Evolutionary conservation across 345 rosid genomes (phyloP).

Genomic region (Citrus medica): DNA sequence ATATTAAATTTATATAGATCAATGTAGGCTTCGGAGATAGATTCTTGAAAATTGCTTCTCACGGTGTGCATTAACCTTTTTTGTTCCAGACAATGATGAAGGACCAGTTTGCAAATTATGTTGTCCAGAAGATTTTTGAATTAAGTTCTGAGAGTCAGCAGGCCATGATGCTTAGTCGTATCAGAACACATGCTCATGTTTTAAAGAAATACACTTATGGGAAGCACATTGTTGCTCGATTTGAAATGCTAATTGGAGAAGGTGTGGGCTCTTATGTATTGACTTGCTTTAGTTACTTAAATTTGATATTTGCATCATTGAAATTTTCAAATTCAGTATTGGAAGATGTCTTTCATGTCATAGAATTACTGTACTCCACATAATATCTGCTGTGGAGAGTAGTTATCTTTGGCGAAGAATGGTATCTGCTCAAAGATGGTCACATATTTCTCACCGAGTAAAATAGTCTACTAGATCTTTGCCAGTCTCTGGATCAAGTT

Average conservation of each 20-base stretch:
- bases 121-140: constrained; percentile 66
- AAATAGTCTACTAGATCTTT: neutral
- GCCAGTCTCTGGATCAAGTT: neutral
- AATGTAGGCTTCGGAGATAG: neutral
- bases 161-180: constrained; percentile 35
- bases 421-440: neutral
- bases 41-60: neutral
- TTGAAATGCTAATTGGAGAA: constrained; percentile 55
- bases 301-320: neutral
- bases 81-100: constrained; percentile 60
- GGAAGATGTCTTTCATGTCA: neutral
- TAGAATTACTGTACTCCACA: neutral
- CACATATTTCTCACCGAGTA: neutral
- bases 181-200: constrained; percentile 48
- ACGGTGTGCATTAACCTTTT: neutral
- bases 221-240: constrained; percentile 70
- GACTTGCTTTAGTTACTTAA: neutral
- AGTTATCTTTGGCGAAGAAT: neutral
- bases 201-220: constrained; percentile 79
- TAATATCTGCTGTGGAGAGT: neutral
- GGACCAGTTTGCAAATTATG: constrained; percentile 75
- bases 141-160: constrained; percentile 48
- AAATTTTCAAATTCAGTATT: neutral
- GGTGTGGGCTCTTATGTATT: constrained; percentile 24
- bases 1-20: neutral